Percentiles rank a stretch among this genome's conserved stretches.
These are phyloP conservation scores for Colletotrichum melonis DNA, from an alignment of 2,329 filamentous ascomycete species.

Conservation along the genomic window DNA sequence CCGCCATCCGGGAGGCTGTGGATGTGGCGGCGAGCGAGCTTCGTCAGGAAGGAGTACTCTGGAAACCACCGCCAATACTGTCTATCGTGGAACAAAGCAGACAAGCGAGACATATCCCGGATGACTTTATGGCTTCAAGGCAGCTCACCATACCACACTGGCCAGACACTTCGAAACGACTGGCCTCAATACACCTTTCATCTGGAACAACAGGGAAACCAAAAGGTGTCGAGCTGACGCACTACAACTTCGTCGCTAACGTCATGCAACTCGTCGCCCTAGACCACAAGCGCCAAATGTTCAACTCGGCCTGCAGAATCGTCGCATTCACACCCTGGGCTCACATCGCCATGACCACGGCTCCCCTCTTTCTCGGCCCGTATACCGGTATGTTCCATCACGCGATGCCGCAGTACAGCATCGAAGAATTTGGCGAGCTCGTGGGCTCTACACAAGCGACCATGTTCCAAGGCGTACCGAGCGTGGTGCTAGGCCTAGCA, in stretches of 20 bases:
- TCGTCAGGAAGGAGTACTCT: conserved; percentile 42
- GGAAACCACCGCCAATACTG: conserved; percentile 47
- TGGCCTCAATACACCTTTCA: conserved; percentile 51
- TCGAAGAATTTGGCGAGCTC: conserved; percentile 47
- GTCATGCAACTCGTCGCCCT: conserved; percentile 49
- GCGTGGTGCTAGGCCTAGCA: conserved; percentile 50
- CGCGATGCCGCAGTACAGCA: conserved; percentile 52
- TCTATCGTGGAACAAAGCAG: conserved; percentile 45
- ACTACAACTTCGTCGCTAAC: conserved; percentile 86
- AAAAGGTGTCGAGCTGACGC: conserved; percentile 90
- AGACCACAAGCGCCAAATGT: conserved; percentile 44
- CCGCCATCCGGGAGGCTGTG: conserved; percentile 46
- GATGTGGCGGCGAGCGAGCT: conserved; percentile 44
- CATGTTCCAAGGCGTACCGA: conserved; percentile 52
- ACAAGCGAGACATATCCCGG: conserved; percentile 43
- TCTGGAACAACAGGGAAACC: conserved; percentile 88
- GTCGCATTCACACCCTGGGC: conserved; percentile 57
- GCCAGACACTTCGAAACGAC: conserved; percentile 45
- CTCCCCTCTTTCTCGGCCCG: conserved; percentile 55
- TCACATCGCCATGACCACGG: conserved; percentile 56
- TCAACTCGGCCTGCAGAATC: conserved; percentile 46
- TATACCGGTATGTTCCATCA: conserved; percentile 57
- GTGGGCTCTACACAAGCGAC: conserved; percentile 50
- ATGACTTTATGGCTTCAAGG: conserved; percentile 46
- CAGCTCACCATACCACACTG: conserved; percentile 50